These are phyloP conservation scores for Botrytis paeoniae DNA, from an alignment of 2,329 filamentous ascomycete species.

Conservation along the genomic window DNA sequence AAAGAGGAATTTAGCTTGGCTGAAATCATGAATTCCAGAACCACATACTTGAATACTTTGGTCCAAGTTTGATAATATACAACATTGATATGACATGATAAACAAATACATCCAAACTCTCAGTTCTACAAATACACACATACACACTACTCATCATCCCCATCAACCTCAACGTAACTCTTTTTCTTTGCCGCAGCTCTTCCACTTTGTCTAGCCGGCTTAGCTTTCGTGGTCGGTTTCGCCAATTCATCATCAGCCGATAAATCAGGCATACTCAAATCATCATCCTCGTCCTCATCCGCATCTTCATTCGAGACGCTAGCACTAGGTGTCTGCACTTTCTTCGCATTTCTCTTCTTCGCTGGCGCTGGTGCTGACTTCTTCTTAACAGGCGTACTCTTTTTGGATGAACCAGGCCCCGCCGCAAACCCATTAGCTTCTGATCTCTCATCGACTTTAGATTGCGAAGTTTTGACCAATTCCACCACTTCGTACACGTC, in stretches of 20 bases:
- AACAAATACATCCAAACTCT: background rate
- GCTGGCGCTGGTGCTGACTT: conserved; percentile 37
- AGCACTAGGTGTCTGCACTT: conserved; percentile 7
- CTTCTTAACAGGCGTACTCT: conserved; percentile 27
- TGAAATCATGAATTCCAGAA: background rate
- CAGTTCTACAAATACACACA: background rate
- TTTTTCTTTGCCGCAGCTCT: conserved; percentile 27
- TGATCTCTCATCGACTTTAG: conserved; percentile 7
- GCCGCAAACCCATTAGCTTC: conserved; percentile 10
- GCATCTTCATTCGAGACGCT: conserved; percentile 24
- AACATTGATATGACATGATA: background rate
- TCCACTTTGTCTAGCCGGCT: conserved; percentile 27
- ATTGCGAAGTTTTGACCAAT: conserved; percentile 24
- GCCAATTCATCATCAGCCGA: conserved; percentile 34
- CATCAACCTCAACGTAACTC: conserved; percentile 16
- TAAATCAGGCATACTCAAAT: conserved; percentile 42
- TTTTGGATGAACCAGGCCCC: conserved; percentile 20
- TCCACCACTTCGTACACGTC: conserved; percentile 34
- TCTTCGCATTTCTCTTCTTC: conserved; percentile 24
- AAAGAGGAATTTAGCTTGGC: no score
- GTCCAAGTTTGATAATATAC: background rate
- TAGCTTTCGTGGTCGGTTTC: conserved; percentile 9
- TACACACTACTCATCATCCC: conserved; percentile 1
- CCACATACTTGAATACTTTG: background rate
- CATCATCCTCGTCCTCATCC: conserved; percentile 33